Evolutionary conservation across 495 filamentous ascomycete species (phyloP), one percentile per base, ranked within the genome.

Genomic region (Penicillium bovifimosum): DNA sequence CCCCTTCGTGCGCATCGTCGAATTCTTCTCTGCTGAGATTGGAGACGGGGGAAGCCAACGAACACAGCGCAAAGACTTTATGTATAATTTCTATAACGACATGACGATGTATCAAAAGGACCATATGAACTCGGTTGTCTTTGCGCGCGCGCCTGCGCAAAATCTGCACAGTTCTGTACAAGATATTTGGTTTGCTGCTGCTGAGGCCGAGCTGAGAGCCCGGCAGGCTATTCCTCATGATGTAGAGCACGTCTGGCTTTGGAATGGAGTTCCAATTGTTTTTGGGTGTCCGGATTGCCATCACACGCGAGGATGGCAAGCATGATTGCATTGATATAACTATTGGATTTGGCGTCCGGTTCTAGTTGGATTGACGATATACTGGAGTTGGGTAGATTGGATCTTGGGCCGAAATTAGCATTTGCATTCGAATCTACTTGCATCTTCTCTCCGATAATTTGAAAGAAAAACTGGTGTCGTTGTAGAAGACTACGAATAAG

Each of bases 1-100:
- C n/a, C 71, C 72, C 6, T 74, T 75, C 32, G 44, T 53, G 16
- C 71, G 73, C 3, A 64, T 72, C 6, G 68, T 73, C 41, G 70
- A 76, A 41, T 76, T 66, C 47, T 76, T 76, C 58, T 75, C 73
- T 13, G 73, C 73, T 0, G 73, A 76, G 48, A 74, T 76, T 9
- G 73, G 73, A 1, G 69, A 76, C 40, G 72, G 73, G 8, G 68
- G 67, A 16, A 73, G 58, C 46, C 70, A 73, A 52, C 65, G 72
- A 26, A 57, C 67, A 54, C 70, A 75, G 47, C 66, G 73, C 18
- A 76, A 70, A 52, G 69, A 72, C 20, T 76, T 76, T 52, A 76
- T 76, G 73, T 57, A 66, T 42, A 76, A 74, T 26, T 76, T 76
- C 46, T 61, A 74, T 41, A 59, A 63, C 16, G 73, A 76, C 43